Base-by-base conservation (phyloP, 768 basidiomycete species). In the Mycena pura region DNA sequence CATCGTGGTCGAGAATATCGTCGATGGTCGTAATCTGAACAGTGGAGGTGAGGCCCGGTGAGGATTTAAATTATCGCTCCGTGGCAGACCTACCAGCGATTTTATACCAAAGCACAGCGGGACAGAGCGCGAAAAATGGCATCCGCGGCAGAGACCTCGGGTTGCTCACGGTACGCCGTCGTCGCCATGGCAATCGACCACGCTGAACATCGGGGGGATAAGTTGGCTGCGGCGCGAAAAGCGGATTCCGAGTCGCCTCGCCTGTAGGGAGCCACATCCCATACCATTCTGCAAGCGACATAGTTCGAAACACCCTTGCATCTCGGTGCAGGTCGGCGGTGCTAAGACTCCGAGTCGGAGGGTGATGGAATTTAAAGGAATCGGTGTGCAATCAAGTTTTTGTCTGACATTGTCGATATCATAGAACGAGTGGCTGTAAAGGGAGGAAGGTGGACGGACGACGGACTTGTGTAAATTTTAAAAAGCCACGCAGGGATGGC, bases 141-240 rank as follows among this genome's bases (percentile, higher is more conserved):
- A 6, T 54, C 53, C 9, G 59, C 13, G 4, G 63, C 69, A 5
- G 67, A 59, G 10, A 71, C 50, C 17, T 65, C 38, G 3, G 66
- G 24, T 25, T 72, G 73, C n/a, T n/a, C n/a, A n/a, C n/a, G n/a
- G n/a, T n/a, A n/a, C n/a, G n/a, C n/a, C n/a, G n/a, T n/a, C n/a
- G n/a, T n/a, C 0, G 66, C 71, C 73, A 74, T 74, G 5, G 72
- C 68, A 38, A 74, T 71, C 3, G 72, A 72, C 73, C 72, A 74
- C 14, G 70, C 73, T 74, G 6, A 11, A 22, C 21, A 13, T 1
- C 25, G n/a, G n/a, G n/a, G 21, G 34, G 13, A n/a, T n/a, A 6
- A 28, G 15, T 8, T 36, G n/a, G 22, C 21, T 15, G 38, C 28
- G 36, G 8, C 32, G 5, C 24, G 19, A 44, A n/a, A 19, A 22